Evolutionary conservation across 257 asterid species (phyloP).

Genomic region (Rhazya stricta): DNA sequence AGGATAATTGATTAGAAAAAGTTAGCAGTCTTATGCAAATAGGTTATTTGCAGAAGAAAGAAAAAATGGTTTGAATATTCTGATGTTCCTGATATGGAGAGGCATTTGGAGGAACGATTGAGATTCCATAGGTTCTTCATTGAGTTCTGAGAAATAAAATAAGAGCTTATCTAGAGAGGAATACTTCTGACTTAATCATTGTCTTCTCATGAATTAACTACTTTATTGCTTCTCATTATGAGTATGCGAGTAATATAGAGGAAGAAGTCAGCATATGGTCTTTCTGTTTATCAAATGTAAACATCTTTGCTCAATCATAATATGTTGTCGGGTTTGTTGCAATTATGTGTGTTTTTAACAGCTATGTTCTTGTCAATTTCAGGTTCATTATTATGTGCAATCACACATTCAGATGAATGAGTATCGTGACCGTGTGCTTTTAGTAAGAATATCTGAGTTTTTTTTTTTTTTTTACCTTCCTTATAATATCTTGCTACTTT

Average conservation of each 20-base stretch:
- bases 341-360: not conserved
- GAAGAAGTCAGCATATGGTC: not conserved
- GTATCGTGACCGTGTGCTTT: slow-evolving; percentile 83
- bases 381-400: slow-evolving; percentile 84
- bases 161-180: not conserved
- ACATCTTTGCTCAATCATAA: not conserved
- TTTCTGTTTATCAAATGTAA: not conserved
- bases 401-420: slow-evolving; percentile 98
- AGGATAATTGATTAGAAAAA: no score
- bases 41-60: no score
- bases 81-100: not conserved
- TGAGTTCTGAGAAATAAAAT: not conserved
- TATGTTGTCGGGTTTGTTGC: not conserved
- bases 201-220: not conserved
- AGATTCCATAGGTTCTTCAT: not conserved
- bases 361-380: slow-evolving; percentile 9
- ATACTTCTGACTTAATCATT: not conserved
- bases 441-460: slow-evolving; percentile 42
- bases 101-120: not conserved
- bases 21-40: no score
- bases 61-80: not conserved
- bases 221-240: not conserved
- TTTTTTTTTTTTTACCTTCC: no score
- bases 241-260: not conserved
- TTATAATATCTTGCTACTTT: slow-evolving; percentile 21